These are phyloP conservation scores for Chalciporus sp. DNA, from an alignment of 1,284 basidiomycete genomes.

Conservation along the genomic window DNA sequence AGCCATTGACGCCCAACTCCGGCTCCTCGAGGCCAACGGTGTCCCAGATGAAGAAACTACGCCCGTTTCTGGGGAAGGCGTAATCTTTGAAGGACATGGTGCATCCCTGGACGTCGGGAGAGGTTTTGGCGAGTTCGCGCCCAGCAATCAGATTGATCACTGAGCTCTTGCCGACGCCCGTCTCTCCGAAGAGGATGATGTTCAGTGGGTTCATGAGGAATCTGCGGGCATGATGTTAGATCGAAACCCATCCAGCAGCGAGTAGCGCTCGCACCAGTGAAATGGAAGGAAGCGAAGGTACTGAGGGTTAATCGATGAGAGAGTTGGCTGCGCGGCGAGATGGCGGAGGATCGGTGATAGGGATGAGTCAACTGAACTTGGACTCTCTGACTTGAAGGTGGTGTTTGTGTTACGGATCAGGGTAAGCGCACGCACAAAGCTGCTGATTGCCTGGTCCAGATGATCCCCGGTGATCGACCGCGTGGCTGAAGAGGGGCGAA, in stretches of 20 bases:
- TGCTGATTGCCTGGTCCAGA: conserved; percentile 18
- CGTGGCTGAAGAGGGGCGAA: conserved; percentile 9
- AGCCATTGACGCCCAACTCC: conserved; percentile 24
- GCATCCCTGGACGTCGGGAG: conserved; percentile 30
- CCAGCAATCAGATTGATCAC: conserved; percentile 38
- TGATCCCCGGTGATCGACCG: conserved; percentile 29
- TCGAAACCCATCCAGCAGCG: conserved; percentile 5
- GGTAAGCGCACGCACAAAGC: not conserved
- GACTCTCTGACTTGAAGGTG: not conserved
- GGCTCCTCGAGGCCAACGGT: conserved; percentile 44
- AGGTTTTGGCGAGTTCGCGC: conserved; percentile 22
- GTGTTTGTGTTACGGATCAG: conserved; percentile 23
- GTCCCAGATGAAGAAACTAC: conserved; percentile 37
- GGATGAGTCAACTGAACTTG: conserved; percentile 1
- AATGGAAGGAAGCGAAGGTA: not conserved
- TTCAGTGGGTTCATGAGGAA: conserved; percentile 27
- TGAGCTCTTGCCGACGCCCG: conserved; percentile 36
- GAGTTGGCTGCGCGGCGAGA: not conserved
- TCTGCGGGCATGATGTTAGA: conserved; percentile 21
- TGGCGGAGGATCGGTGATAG: not conserved
- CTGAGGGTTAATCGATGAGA: not conserved
- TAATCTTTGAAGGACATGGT: conserved; percentile 33
- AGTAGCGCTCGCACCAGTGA: conserved; percentile 14
- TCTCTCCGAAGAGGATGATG: conserved; percentile 37
- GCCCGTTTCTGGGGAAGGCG: conserved; percentile 17